Evolutionary conservation across 2,329 filamentous ascomycete genomes (phyloP).

Genomic region (Botryotinia convoluta): DNA sequence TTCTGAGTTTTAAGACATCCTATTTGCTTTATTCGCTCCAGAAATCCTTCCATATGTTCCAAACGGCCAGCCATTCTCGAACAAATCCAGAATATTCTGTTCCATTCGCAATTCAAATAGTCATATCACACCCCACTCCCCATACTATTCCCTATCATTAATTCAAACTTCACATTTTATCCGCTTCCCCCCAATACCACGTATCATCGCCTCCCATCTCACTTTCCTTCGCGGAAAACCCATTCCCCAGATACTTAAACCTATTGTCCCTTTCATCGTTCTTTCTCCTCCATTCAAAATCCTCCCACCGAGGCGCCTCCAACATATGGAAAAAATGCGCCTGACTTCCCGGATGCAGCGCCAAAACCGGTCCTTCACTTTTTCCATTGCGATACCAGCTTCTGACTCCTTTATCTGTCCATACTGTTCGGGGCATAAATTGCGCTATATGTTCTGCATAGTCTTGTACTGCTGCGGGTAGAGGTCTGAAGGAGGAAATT

Average conservation of each 20-base stretch:
- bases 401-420: conserved; percentile 19
- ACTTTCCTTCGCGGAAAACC: conserved; percentile 20
- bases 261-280: not conserved
- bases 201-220: conserved; percentile 2
- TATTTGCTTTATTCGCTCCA: not conserved
- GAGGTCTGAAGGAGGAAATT: conserved; percentile 45
- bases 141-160: too few relatives aligned
- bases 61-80: not conserved
- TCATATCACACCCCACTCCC: too few relatives aligned
- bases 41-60: not conserved
- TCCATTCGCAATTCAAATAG: not conserved
- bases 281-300: conserved; percentile 20
- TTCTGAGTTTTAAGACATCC: not conserved
- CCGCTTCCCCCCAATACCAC: conserved; percentile 21
- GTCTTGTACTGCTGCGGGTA: conserved; percentile 36
- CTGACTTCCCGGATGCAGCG: conserved; percentile 26
- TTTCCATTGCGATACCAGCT: conserved; percentile 33
- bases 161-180: not conserved
- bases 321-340: conserved; percentile 25
- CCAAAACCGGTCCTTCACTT: conserved; percentile 22
- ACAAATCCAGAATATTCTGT: not conserved
- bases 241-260: conserved; percentile 27
- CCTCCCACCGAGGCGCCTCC: conserved; percentile 19
- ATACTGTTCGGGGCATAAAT: conserved; percentile 35
- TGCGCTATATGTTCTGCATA: conserved; percentile 36